Percentiles rank a stretch among this genome's conserved stretches.
Conservation (phyloP, 2,329 filamentous ascomycete species). For the Hawksworthiomyces lignivorus region DNA sequence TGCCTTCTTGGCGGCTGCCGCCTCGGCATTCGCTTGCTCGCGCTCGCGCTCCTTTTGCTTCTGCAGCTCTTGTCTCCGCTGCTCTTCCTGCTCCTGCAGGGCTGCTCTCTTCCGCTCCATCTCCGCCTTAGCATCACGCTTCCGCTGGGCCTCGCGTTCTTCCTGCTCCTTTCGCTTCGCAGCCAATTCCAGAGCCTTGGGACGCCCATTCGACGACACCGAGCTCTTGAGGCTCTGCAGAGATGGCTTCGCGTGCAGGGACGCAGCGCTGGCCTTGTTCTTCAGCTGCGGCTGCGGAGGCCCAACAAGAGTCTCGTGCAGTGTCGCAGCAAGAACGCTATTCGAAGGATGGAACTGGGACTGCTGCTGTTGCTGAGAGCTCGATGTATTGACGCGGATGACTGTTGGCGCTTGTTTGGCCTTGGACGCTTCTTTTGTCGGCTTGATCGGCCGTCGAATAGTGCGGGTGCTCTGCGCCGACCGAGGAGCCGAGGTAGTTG, state of each 20-base stretch:
- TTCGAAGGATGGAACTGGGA: conserved; percentile 53
- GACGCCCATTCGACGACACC: conserved; percentile 53
- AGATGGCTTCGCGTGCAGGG: conserved; percentile 52
- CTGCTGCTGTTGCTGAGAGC: conserved; percentile 40
- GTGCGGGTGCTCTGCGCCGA: conserved; percentile 43
- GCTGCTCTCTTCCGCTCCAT: conserved; percentile 68
- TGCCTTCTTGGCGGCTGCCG: conserved; percentile 52
- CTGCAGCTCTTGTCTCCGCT: conserved; percentile 53
- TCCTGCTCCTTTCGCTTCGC: conserved; percentile 81
- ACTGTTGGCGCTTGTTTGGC: conserved; percentile 62
- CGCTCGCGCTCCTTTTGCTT: conserved; percentile 54
- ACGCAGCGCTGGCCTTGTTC: conserved; percentile 61
- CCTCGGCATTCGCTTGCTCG: conserved; percentile 41
- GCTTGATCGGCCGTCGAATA: conserved; percentile 53
- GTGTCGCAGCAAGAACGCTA: conserved; percentile 47
- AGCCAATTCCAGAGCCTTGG: conserved; percentile 66
- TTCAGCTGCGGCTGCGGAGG: conserved; percentile 37
- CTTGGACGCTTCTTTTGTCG: conserved; percentile 54
- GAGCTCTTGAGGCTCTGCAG: conserved; percentile 57
- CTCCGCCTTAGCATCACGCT: conserved; percentile 74
- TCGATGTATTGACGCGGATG: conserved; percentile 60
- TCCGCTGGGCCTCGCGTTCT: conserved; percentile 69
- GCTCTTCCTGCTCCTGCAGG: conserved; percentile 53
- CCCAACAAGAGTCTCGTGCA: conserved; percentile 45
- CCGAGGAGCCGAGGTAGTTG: conserved; percentile 31